A percentile compares a stretch with the other conserved stretches of the same genome.
These are phyloP conservation scores for Aspergillus aculeatinus DNA, from an alignment of 2,329 filamentous ascomycete genomes.

Conservation along the genomic window DNA sequence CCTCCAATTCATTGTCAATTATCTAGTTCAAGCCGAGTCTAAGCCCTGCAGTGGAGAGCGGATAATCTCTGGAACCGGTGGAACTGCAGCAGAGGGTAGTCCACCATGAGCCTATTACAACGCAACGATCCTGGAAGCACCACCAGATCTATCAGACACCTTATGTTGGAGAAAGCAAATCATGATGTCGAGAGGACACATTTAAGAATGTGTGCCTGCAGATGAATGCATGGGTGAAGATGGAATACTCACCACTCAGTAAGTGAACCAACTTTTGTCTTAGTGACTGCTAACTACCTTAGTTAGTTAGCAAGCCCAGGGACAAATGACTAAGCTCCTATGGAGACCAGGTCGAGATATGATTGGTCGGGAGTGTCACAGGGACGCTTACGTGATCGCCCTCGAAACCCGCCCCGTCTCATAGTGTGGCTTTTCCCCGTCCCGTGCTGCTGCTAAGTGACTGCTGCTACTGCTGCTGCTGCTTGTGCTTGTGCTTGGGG, in stretches of 20 bases:
- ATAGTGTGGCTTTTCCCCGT: slow-evolving; percentile 34
- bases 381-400: slow-evolving; percentile 30
- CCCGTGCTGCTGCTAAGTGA: too few species aligned
- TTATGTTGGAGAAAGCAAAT: slow-evolving; percentile 1
- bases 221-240: neutral
- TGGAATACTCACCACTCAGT: neutral
- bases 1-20: too few species aligned
- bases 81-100: neutral
- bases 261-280: neutral
- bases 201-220: slow-evolving; percentile 1
- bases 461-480: slow-evolving; percentile 1
- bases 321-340: neutral
- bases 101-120: slow-evolving; percentile 1
- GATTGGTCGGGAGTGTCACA: slow-evolving; percentile 4
- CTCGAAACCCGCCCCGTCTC: slow-evolving; percentile 22
- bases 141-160: slow-evolving; percentile 1
- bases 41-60: neutral
- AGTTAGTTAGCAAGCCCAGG: neutral
- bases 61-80: neutral
- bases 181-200: neutral
- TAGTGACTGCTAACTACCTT: too few species aligned
- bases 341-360: neutral
- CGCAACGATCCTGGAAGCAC: neutral
- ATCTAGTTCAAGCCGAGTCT: neutral
- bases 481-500: neutral